Evolutionary conservation across 2,329 filamentous ascomycete genomes (phyloP).

Genomic region (Colletotrichum kahawae): DNA sequence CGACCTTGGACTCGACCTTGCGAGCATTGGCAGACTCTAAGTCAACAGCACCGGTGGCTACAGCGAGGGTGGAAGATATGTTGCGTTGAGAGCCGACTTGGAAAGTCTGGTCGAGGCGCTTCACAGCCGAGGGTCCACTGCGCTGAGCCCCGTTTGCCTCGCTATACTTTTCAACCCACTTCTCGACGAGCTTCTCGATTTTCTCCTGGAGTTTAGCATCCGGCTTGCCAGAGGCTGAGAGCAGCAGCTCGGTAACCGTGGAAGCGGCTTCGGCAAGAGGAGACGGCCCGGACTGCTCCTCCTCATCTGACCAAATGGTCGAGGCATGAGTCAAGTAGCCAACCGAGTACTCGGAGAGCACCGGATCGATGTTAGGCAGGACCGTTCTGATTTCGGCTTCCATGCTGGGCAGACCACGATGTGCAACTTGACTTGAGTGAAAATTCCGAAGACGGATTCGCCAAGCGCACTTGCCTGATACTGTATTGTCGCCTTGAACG

Average conservation of each 20-base stretch:
- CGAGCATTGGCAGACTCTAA: slow-evolving; percentile 90
- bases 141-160: slow-evolving; percentile 74
- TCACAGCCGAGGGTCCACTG: slow-evolving; percentile 77
- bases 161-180: slow-evolving; percentile 85
- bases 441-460: neutral
- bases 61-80: slow-evolving; percentile 92
- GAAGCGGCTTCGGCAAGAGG: slow-evolving; percentile 85
- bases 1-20: slow-evolving; percentile 97
- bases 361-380: slow-evolving; percentile 85
- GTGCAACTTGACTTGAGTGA: neutral
- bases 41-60: slow-evolving; percentile 84
- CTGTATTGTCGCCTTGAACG: neutral
- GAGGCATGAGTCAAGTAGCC: slow-evolving; percentile 96
- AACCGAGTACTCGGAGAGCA: slow-evolving; percentile 90
- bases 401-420: slow-evolving; percentile 56
- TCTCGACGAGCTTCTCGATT: slow-evolving; percentile 83
- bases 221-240: slow-evolving; percentile 90
- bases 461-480: neutral
- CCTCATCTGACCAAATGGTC: slow-evolving; percentile 77
- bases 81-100: slow-evolving; percentile 93
- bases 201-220: slow-evolving; percentile 74
- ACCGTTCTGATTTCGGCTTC: slow-evolving; percentile 86
- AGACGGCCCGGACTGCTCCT: slow-evolving; percentile 71
- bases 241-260: slow-evolving; percentile 83
- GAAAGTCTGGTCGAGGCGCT: slow-evolving; percentile 89